Evolutionary conservation across 1,139 yeast genomes (phyloP), one percentile per base, ranked within the genome.

Genomic region (Hyphopichia wangnamkhiaoensis): DNA sequence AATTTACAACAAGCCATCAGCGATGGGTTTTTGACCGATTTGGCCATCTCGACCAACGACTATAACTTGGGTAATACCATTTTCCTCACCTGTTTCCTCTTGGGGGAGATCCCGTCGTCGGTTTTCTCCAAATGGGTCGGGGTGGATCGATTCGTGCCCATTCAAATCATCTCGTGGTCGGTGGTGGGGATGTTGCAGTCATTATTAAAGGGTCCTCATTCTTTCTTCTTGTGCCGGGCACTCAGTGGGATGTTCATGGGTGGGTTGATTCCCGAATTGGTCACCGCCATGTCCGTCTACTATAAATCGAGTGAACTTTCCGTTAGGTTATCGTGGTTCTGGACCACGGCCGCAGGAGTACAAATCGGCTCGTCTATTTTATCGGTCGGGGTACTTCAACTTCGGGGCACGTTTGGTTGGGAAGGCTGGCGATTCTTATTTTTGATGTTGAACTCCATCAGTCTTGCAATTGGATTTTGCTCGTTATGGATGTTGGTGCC

Each of bases 351-450:
- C 37, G 71, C 77, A 10, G 43, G 61, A 27, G 71, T 77, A 2
- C 65, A 59, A 48, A 65, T 72, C 35, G 24, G 57, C 31, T 59
- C 77, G 25, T 56, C 77, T 13, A 49, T 79, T 19, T 48, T 74
- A 27, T 79, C 80, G 0, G 71, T 64, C 47, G 78, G 73, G 14
- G 55, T 76, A 18, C 58, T 79, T 34, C 67, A 68, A 40, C 58
- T 76, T 54, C 55, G 71, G 26, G 69, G 72, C 15, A 56, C 61
- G 2, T 47, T 56, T 30, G 64, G 72, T 2, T 50, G 61, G 44
- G 62, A 58, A 26, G 86, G 87, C 16, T 82, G 87, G 87, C 66
- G 75, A 47, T 82, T 83, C 82, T 59, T 84, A 18, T 84, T 83
- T 50, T 53, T 84, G 19, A 62, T 84, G 37, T 90, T 83, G 53